phyloP scores from a whole-genome alignment of 2,329 filamentous ascomycete species.

The Penicillium italicum region DNA sequence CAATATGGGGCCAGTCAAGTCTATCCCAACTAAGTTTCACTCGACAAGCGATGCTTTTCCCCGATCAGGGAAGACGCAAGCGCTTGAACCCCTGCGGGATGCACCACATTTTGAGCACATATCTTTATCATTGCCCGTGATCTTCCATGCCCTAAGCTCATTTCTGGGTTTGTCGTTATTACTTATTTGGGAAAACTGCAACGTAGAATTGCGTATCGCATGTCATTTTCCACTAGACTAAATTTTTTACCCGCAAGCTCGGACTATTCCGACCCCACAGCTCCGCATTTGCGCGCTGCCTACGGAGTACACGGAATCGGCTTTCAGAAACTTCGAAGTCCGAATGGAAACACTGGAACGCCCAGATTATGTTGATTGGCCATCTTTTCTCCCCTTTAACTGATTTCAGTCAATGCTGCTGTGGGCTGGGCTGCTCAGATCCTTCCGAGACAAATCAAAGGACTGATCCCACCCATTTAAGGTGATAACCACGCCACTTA shows the following conservation, averaged over 20 bases:
- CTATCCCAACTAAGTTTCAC: constrained; percentile 9
- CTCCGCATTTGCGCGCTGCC: not conserved
- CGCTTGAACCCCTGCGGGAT: not conserved
- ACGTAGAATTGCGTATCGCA: not conserved
- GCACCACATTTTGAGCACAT: not conserved
- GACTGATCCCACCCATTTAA: not conserved
- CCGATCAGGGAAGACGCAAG: constrained; percentile 8
- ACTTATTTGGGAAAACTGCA: not conserved
- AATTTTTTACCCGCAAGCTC: not conserved
- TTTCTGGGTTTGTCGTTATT: not conserved
- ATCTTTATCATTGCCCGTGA: not conserved
- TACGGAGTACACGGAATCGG: not conserved
- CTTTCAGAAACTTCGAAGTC: not conserved
- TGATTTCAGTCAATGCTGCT: not conserved
- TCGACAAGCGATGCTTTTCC: constrained; percentile 20
- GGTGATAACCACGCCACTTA: not conserved
- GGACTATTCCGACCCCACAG: not conserved
- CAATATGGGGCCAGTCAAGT: not conserved
- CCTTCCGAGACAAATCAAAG: not conserved
- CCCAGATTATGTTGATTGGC: not conserved
- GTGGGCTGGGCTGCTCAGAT: not conserved
- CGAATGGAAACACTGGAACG: not conserved
- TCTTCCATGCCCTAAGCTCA: constrained; percentile 3
- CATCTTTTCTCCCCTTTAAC: not conserved
- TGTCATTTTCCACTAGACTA: not conserved